Percentiles rank a stretch among this genome's conserved stretches.
Conservation (phyloP, 164 flowering plant species). For the Vitis vinifera region ASM3070453v1 NC_081810.1:4311501-4312000, state of each 20-base stretch:
- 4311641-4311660: not conserved
- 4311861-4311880: not conserved
- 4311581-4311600: slow-evolving; percentile 7
- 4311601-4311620: not conserved
- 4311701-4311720: slow-evolving; percentile 37
- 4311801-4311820: slow-evolving; percentile 12
- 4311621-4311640: not conserved
- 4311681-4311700: slow-evolving; percentile 31
- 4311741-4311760: slow-evolving; percentile 19
- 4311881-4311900: not conserved
- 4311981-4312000: slow-evolving; percentile 28
- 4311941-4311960: slow-evolving; percentile 32
- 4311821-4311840: slow-evolving; percentile 2
- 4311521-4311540: not conserved
- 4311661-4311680: slow-evolving; percentile 26
- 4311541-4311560: slow-evolving; percentile 33
- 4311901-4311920: not conserved
- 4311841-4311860: not conserved
- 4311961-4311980: slow-evolving; percentile 47
- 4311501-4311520: not conserved
- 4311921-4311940: slow-evolving; percentile 7
- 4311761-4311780: slow-evolving; percentile 40
- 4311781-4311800: slow-evolving; percentile 26
- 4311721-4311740: slow-evolving; percentile 19
- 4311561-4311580: slow-evolving; percentile 13